phyloP scores from a whole-genome alignment of 1,139 yeast genomes.

The Saccharomyces hybrid region DNA sequence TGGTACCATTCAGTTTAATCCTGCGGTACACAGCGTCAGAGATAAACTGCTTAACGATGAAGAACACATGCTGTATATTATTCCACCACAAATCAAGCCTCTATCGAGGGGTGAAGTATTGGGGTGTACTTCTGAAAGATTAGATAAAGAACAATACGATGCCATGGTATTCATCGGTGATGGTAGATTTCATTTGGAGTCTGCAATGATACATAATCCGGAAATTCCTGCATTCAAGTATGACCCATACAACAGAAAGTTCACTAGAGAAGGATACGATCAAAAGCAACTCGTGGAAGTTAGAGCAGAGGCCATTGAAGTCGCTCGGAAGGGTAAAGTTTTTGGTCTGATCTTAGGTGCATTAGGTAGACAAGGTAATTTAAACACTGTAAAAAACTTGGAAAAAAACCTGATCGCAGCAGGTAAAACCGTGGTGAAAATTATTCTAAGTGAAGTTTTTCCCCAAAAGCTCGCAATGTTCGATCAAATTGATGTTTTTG shows the following conservation, averaged over 20 bases:
- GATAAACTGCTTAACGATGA: conserved; percentile 46
- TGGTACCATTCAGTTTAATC: conserved; percentile 95
- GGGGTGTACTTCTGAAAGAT: conserved; percentile 88
- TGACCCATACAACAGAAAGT: conserved; percentile 89
- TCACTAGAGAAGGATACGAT: conserved; percentile 82
- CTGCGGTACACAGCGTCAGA: conserved; percentile 75
- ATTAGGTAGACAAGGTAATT: conserved; percentile 90
- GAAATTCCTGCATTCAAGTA: conserved; percentile 84
- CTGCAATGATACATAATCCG: conserved; percentile 97
- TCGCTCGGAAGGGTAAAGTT: conserved; percentile 51
- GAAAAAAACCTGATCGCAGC: conserved; percentile 44
- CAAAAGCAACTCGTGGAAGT: conserved; percentile 72
- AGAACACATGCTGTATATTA: conserved; percentile 47
- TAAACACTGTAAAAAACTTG: conserved; percentile 60
- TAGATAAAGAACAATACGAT: conserved; percentile 52
- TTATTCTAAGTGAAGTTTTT: conserved; percentile 83
- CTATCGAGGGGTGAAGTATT: conserved; percentile 91
- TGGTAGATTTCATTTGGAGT: conserved; percentile 91
- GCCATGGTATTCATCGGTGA: conserved; percentile 93
- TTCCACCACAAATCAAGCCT: conserved; percentile 90
- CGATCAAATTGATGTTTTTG: conserved; percentile 88
- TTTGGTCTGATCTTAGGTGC: conserved; percentile 92
- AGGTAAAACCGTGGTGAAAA: conserved; percentile 69
- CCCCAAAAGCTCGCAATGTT: conserved; percentile 92
- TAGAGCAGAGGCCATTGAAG: conserved; percentile 63